Evolutionary conservation across 202 grass and related monocot genomes (phyloP), one percentile per base, ranked within the genome.

Genomic region (Panicum virgatum): DNA sequence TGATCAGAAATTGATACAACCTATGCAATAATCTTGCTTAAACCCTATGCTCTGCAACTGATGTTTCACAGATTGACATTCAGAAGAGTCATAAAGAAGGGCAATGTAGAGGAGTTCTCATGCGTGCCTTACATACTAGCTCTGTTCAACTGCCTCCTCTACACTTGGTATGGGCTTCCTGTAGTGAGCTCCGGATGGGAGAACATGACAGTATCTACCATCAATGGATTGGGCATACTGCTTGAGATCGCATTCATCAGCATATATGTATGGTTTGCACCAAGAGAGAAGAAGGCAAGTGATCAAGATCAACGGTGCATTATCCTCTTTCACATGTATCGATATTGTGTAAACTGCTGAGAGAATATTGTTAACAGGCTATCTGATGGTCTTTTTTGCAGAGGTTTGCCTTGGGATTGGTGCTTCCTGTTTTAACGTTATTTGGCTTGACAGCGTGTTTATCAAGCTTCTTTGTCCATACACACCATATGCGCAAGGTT

Each of bases 161-260:
- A 91, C 66, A 87, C 85, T 12, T 91, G 89, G 89, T 91, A 91
- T 27, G 77, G 89, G 3, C 64, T 87, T 27, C 85, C 89, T 2
- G 72, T 91, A 4, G 89, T 91, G 59, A 91, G 85, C 81, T 66
- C 65, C 18, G 65, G 81, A 51, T 82, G 81, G 84, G 89, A 91
- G 48, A 91, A 87, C 57, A 2, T 84, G 0, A 59, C 65, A 23
- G 81, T 91, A 0, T 52, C 36, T 8, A 84, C 81, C 48, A 91
- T 91, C 50, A 91, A 87, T 73, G 89, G 76, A 13, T 2, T 87
- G 27, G 89, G 89, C 13, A 73, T 91, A 43, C 71, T 87, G 20
- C 76, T 91, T 29, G 85, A 91, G 73, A 60, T 70, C 12, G 1
- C 89, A 7, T 91, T 87, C 72, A 87, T 91, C 66, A 30, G 60